phyloP scores from a whole-genome alignment of 108 stramenopile genomes.

The Aureococcus anophagefferens region DNA sequence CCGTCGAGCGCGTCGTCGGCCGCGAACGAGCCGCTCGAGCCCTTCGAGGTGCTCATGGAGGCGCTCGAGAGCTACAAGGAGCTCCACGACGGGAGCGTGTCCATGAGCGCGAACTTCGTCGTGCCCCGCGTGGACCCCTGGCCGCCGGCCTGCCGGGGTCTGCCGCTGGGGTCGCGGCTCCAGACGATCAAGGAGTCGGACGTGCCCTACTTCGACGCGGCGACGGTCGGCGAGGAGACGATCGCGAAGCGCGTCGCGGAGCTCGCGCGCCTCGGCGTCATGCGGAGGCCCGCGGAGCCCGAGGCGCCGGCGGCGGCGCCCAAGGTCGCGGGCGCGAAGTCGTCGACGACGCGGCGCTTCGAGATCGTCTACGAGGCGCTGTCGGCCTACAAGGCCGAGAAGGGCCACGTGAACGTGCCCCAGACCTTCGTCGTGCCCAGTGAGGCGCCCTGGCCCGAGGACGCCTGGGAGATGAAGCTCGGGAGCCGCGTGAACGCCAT shows the following conservation, averaged over 20 bases:
- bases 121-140: constrained; percentile 19
- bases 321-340: no score
- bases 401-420: constrained; percentile 45
- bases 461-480: constrained; percentile 62
- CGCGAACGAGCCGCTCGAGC: constrained; percentile 7
- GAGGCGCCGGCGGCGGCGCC: neutral
- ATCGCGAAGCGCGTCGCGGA: neutral
- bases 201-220: neutral
- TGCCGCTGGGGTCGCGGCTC: neutral
- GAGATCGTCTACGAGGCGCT: neutral
- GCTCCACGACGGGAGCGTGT: constrained; percentile 4
- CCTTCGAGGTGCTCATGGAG: constrained; percentile 62
- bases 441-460: constrained; percentile 56
- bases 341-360: neutral
- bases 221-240: neutral
- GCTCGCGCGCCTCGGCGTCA: neutral
- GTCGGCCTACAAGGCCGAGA: constrained; percentile 34
- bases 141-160: neutral
- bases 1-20: no score
- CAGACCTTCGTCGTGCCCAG: constrained; percentile 59
- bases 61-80: constrained; percentile 60
- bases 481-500: constrained; percentile 80
- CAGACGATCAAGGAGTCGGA: neutral
- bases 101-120: constrained; percentile 10
- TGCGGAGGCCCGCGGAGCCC: neutral